A percentile compares a stretch with the other conserved stretches of the same genome.
Evolutionary conservation across 2,329 filamentous ascomycete species (phyloP).

Genomic region (Botrytis squamosa): DNA sequence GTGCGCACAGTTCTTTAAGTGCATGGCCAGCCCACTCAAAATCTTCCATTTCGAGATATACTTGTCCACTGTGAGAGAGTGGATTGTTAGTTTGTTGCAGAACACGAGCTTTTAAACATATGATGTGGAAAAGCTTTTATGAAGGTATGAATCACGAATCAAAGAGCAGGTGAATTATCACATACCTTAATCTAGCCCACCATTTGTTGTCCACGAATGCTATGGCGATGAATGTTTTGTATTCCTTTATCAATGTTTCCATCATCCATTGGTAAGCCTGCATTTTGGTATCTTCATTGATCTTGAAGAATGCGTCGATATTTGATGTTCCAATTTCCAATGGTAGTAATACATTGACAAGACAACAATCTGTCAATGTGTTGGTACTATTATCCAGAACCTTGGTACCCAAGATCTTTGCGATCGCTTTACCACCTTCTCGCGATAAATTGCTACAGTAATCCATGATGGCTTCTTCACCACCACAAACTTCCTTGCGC

Average conservation of each 20-base stretch:
- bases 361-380: constrained; percentile 63
- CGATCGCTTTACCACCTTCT: constrained; percentile 60
- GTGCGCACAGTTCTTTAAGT: constrained; percentile 49
- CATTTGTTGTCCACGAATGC: constrained; percentile 59
- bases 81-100: background rate
- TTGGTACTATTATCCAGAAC: constrained; percentile 65
- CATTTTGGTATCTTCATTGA: constrained; percentile 41
- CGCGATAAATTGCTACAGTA: constrained; percentile 65
- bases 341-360: constrained; percentile 74
- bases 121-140: background rate
- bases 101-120: background rate
- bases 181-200: constrained; percentile 61
- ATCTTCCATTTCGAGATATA: constrained; percentile 78
- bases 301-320: constrained; percentile 28
- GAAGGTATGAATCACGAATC: background rate
- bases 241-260: constrained; percentile 53
- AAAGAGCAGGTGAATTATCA: background rate
- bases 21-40: constrained; percentile 65
- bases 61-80: constrained; percentile 63
- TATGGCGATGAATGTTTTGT: constrained; percentile 69
- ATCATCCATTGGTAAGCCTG: constrained; percentile 58
- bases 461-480: constrained; percentile 65
- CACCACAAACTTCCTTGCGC: constrained; percentile 66
- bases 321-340: constrained; percentile 43
- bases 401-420: constrained; percentile 64